Evolutionary conservation across 257 asterid genomes (phyloP).

Genomic region (Dorcoceras hygrometricum): DNA sequence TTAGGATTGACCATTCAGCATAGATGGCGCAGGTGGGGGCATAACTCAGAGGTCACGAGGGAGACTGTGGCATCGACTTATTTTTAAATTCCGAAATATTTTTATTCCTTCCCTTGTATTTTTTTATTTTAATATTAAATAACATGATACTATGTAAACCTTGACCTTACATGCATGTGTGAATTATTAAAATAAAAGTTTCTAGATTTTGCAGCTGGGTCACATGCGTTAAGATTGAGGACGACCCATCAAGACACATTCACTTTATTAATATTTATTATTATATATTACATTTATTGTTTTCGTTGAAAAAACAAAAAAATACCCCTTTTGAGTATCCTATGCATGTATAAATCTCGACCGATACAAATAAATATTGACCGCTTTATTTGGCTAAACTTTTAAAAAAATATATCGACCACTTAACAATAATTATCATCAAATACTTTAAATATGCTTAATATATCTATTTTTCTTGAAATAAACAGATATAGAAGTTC

Average conservation of each 20-base stretch:
- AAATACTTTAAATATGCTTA: too few species aligned
- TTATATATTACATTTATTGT: too few species aligned
- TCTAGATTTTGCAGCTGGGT: slow-evolving; percentile 21
- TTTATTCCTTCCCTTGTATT: background rate
- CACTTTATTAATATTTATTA: too few species aligned
- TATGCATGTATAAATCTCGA: too few species aligned
- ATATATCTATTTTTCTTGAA: too few species aligned
- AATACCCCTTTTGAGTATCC: too few species aligned
- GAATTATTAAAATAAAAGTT: slow-evolving; percentile 7
- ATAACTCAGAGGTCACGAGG: slow-evolving; percentile 28
- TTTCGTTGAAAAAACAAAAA: too few species aligned
- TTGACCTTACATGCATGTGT: slow-evolving; percentile 5
- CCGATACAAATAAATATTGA: too few species aligned
- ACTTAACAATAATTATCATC: too few species aligned
- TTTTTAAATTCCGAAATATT: background rate
- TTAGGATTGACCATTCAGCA: slow-evolving; percentile 23
- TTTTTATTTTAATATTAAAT: background rate
- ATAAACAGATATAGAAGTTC: too few species aligned
- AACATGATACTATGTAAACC: slow-evolving; percentile 18
- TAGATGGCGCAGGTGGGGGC: slow-evolving; percentile 31
- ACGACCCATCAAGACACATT: slow-evolving; percentile 4
- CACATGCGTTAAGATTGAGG: slow-evolving; percentile 24
- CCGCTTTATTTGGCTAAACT: too few species aligned
- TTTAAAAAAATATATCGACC: too few species aligned
- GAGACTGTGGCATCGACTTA: background rate